A percentile compares a stretch with the other conserved stretches of the same genome.
Evolutionary conservation across 441 rosid genomes (phyloP).

Genomic region (Rhodomyrtus psidioides): DNA sequence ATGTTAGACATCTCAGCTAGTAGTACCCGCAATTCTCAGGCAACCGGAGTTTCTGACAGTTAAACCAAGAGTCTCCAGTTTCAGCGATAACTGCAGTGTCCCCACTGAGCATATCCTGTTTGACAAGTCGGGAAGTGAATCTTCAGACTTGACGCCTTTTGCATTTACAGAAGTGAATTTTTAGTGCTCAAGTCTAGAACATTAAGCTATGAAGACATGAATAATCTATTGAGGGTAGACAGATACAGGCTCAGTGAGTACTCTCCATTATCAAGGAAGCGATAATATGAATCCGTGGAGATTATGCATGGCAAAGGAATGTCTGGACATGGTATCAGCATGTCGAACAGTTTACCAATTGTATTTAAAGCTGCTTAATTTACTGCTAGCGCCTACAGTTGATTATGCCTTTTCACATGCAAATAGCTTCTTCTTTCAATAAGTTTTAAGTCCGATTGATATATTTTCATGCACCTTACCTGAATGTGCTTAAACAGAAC

Average conservation of each 20-base stretch:
- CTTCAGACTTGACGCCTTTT: not conserved
- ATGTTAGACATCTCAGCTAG: not conserved
- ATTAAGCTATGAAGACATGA: not conserved
- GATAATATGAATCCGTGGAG: not conserved
- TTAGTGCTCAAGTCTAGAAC: not conserved
- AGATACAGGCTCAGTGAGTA: not conserved
- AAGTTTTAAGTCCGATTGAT: not conserved
- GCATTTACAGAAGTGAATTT: not conserved
- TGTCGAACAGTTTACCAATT: not conserved
- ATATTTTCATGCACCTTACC: not conserved
- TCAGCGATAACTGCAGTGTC: constrained; percentile 8
- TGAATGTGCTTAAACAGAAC: constrained; percentile 11
- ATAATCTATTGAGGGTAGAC: not conserved
- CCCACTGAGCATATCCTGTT: constrained; percentile 6
- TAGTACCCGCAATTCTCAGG: constrained; percentile 9
- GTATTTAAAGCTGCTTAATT: not conserved
- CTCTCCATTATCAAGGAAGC: not conserved
- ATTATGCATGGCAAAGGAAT: not conserved
- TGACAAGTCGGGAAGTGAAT: not conserved
- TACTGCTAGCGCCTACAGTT: not conserved
- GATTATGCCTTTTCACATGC: not conserved
- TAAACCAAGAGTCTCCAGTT: constrained; percentile 15
- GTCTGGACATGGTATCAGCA: not conserved
- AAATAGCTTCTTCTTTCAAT: not conserved
- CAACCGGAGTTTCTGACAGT: constrained; percentile 13